Percentiles rank a stretch among this genome's conserved stretches.
Conservation (phyloP, 1,284 basidiomycete species). For the Omphalotus olearius region DNA sequence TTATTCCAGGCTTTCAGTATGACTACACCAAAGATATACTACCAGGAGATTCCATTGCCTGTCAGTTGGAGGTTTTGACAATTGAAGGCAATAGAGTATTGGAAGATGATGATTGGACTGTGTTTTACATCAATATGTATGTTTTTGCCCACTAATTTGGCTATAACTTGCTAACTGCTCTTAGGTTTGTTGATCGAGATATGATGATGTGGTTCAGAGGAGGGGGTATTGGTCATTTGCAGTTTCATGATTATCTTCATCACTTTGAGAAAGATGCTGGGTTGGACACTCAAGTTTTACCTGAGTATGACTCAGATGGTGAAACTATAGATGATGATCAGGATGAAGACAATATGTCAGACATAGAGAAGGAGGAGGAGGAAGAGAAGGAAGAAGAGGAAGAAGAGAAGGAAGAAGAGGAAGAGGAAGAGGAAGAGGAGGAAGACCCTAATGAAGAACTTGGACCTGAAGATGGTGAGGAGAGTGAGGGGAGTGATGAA, state of each 20-base stretch:
- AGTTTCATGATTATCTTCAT: neutral
- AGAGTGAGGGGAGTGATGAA: too few species aligned
- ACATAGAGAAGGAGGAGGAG: too few species aligned
- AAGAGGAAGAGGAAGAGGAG: too few species aligned
- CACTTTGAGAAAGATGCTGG: conserved; percentile 1
- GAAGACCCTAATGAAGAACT: too few species aligned
- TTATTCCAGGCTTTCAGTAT: conserved; percentile 6
- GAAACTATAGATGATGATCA: neutral
- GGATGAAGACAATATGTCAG: neutral
- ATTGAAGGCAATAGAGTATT: neutral
- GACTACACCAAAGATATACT: conserved; percentile 17
- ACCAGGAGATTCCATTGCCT: conserved; percentile 3
- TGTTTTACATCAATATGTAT: conserved; percentile 16
- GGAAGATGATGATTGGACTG: conserved; percentile 20
- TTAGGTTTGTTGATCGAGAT: conserved; percentile 15
- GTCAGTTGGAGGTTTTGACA: neutral
- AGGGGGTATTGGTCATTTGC: conserved; percentile 13
- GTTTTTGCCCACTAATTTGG: neutral
- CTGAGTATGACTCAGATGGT: conserved; percentile 3
- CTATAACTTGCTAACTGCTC: neutral
- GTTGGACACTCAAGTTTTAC: neutral
- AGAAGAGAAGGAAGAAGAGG: too few species aligned
- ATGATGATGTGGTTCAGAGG: conserved; percentile 13
- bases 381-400: too few species aligned
- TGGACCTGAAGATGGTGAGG: too few species aligned